phyloP scores from a whole-genome alignment of 352 stramenopile genomes.

The Pythium grandisporangium region DNA sequence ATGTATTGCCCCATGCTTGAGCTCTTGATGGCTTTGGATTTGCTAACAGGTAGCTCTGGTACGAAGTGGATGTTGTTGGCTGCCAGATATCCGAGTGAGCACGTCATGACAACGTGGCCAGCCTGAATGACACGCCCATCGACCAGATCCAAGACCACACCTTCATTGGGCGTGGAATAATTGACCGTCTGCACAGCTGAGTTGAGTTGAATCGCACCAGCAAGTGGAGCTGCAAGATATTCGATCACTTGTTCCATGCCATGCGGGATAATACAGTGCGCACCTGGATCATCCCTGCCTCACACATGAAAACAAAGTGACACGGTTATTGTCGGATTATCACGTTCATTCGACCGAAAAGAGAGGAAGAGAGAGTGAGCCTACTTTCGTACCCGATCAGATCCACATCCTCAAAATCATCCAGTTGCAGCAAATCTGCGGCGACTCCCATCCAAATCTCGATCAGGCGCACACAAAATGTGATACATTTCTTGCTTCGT shows the following conservation, averaged over 20 bases:
- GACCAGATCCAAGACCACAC: conserved; percentile 22
- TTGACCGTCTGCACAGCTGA: conserved; percentile 7
- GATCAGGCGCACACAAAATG: conserved; percentile 34
- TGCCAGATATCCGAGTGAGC: conserved; percentile 44
- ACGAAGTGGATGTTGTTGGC: conserved; percentile 28
- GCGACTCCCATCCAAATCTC: conserved; percentile 52
- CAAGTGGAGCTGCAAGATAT: conserved; percentile 9
- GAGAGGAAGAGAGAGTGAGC: neutral
- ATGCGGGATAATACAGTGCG: conserved; percentile 35
- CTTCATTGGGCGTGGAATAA: conserved; percentile 11
- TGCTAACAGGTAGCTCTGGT: conserved; percentile 28
- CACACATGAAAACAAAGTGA: too few relatives aligned
- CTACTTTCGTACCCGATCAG: conserved; percentile 26
- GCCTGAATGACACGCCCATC: conserved; percentile 16
- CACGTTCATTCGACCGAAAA: too few relatives aligned
- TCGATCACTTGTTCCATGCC: conserved; percentile 48
- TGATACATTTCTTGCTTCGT: conserved; percentile 9
- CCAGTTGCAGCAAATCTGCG: conserved; percentile 37
- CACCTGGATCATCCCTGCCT: conserved; percentile 31
- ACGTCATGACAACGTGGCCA: conserved; percentile 45
- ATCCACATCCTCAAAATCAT: conserved; percentile 42
- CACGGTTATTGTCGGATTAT: too few relatives aligned
- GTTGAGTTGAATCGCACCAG: conserved; percentile 1
- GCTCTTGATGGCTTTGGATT: conserved; percentile 29
- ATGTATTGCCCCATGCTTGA: conserved; percentile 68